Conservation (phyloP, 345 rosid genomes). For the Microthlaspi erraticum region DNA sequence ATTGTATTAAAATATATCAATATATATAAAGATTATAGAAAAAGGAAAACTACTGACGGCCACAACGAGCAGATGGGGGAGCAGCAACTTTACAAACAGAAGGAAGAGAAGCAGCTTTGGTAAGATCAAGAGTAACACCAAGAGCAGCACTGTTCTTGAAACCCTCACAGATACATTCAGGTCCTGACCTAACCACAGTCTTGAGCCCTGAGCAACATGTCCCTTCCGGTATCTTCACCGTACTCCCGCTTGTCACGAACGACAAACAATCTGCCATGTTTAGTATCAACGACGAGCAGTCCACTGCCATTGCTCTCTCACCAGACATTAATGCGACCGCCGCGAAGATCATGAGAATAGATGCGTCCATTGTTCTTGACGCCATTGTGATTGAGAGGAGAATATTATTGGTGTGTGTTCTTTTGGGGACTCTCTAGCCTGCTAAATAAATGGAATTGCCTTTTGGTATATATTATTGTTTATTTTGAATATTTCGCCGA, state of each 20-base stretch:
- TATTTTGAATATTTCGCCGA: constrained; percentile 32
- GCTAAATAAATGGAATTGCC: constrained; percentile 24
- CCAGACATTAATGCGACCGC: constrained; percentile 22
- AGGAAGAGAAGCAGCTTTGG: constrained; percentile 79
- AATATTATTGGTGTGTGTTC: constrained; percentile 20
- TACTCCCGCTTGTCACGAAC: constrained; percentile 70
- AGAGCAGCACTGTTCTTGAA: constrained; percentile 73
- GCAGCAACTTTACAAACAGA: constrained; percentile 79
- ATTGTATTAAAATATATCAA: neutral
- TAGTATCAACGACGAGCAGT: constrained; percentile 63
- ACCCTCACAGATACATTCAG: constrained; percentile 82
- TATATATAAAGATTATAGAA: neutral
- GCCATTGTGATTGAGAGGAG: constrained; percentile 24
- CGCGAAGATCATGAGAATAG: constrained; percentile 28
- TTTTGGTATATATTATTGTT: constrained; percentile 20
- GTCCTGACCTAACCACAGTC: constrained; percentile 64
- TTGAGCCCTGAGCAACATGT: constrained; percentile 81
- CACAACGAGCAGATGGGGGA: constrained; percentile 68
- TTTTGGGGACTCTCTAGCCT: neutral
- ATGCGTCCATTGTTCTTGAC: neutral
- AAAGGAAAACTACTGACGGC: constrained; percentile 53
- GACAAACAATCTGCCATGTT: constrained; percentile 80
- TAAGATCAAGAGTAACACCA: constrained; percentile 72
- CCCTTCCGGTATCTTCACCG: constrained; percentile 59
- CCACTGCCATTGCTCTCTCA: constrained; percentile 42